phyloP scores from a whole-genome alignment of 108 stramenopile species.

The Stephanodiscus triporus region DNA sequence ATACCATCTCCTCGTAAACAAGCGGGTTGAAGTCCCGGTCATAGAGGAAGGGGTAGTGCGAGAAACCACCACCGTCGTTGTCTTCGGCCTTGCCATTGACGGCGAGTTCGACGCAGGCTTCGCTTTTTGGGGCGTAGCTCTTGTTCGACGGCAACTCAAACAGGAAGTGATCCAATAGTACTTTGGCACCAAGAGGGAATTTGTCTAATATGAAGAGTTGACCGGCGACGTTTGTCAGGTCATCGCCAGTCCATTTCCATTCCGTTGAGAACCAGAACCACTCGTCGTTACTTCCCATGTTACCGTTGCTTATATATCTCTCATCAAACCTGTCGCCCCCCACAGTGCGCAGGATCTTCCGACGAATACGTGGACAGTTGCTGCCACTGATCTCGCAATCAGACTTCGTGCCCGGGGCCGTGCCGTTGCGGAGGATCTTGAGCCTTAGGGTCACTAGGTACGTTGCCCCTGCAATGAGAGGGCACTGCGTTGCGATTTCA shows the following conservation, averaged over 20 bases:
- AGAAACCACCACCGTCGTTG: slow-evolving; percentile 43
- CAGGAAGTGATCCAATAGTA: slow-evolving; percentile 51
- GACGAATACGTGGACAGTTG: slow-evolving; percentile 27
- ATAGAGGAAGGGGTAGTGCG: slow-evolving; percentile 41
- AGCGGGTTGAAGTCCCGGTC: slow-evolving; percentile 10
- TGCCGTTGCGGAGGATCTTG: slow-evolving; percentile 43
- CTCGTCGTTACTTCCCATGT: slow-evolving; percentile 47
- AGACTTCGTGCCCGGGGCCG: slow-evolving; percentile 15
- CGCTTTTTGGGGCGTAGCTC: slow-evolving; percentile 32
- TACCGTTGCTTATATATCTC: slow-evolving; percentile 10
- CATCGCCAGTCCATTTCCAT: slow-evolving; percentile 35
- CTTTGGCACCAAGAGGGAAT: slow-evolving; percentile 39
- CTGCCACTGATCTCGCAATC: slow-evolving; percentile 22
- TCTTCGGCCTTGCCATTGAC: slow-evolving; percentile 62
- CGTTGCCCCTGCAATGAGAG: slow-evolving; percentile 14
- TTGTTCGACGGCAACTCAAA: slow-evolving; percentile 55
- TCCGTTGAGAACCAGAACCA: slow-evolving; percentile 48
- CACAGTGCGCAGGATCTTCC: slow-evolving; percentile 16
- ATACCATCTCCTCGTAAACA: slow-evolving; percentile 23
- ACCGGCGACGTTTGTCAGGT: slow-evolving; percentile 38
- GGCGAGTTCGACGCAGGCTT: slow-evolving; percentile 53
- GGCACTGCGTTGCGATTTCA: slow-evolving; percentile 23
- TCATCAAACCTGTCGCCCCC: background rate
- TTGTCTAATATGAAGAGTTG: slow-evolving; percentile 50
- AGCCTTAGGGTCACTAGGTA: slow-evolving; percentile 56